Conservation (phyloP, 345 rosid genomes). For the Populus alba region DNA sequence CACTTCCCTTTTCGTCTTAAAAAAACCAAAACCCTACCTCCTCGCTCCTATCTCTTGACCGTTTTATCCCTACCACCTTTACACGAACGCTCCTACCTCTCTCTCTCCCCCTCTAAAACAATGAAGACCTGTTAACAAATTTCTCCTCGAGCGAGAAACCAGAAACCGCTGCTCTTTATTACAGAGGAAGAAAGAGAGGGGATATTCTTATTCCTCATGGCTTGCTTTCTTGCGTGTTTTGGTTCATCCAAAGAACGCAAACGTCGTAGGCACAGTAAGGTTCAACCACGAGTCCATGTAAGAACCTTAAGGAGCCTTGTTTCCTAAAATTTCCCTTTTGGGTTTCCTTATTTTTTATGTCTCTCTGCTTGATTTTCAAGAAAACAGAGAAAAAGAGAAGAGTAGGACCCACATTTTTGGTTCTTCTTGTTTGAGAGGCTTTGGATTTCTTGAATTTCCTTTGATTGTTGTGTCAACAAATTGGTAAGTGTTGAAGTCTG, state of each 20-base stretch:
- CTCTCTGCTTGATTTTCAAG: background rate
- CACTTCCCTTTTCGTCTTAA: constrained; percentile 34
- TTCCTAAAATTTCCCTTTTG: background rate
- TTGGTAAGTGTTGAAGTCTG: background rate
- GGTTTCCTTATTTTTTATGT: background rate
- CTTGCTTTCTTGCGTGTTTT: constrained; percentile 82
- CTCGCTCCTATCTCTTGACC: constrained; percentile 29
- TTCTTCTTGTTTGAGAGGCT: background rate
- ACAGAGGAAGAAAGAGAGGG: background rate
- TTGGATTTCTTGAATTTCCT: background rate
- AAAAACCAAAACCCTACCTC: constrained; percentile 15
- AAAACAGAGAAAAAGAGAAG: background rate
- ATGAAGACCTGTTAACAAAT: constrained; percentile 31
- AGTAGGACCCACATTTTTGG: background rate
- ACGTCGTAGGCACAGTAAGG: constrained; percentile 39
- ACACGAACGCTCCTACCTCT: constrained; percentile 1
- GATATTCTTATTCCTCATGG: constrained; percentile 37
- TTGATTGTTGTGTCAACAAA: background rate
- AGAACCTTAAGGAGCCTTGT: background rate
- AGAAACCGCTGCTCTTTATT: background rate
- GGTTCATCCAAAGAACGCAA: constrained; percentile 71
- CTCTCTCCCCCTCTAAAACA: constrained; percentile 14
- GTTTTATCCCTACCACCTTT: constrained; percentile 37
- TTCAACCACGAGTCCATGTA: constrained; percentile 51
- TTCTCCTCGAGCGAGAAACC: background rate